Evolutionary conservation across 2,329 filamentous ascomycete species (phyloP), one percentile per base, ranked within the genome.

Genomic region (Colletotrichum tamarilloi): DNA sequence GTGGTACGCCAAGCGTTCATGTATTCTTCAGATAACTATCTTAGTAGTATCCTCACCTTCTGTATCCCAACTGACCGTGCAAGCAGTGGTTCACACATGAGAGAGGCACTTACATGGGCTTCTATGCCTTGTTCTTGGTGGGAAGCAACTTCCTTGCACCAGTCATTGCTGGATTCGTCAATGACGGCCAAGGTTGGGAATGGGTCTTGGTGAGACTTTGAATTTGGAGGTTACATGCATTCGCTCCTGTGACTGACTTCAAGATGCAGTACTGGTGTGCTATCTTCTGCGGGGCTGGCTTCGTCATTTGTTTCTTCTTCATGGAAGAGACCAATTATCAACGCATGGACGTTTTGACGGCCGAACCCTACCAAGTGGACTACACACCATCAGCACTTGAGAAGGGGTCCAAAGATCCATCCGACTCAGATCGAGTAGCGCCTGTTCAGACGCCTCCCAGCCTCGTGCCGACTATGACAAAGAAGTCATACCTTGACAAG

Each of bases 261-360:
- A 30, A 1, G 1, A 8, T 24, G 9, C 2, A 67, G 76, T 85
- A 84, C 78, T 83, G 83, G 77, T 81, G 83, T 4, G 80, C 80
- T 4, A 82, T 85, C 32, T 83, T 85, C 67, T 80, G 80, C 58
- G 82, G 76, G 1, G 79, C 75, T 0, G 80, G 79, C 4, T 81
- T 81, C 16, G 53, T 84, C 0, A 81, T 85, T 32, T 70, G 85
- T 0, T 89, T 91, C 77, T 81, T 91, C 72, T 88, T 91, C 76
- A 88, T 90, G 73, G 89, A 91, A 75, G 90, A 92, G 77, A 89
- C 89, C 6, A 86, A 86, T 19, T 92, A 91, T 75, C 80, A 84
- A 56, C 82, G 86, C 3, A 49, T 22, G 42, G 42, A 22, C 42
- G 42, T 49, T 19, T 49, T 49, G 19, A 5, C 49, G 42, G 8